These are phyloP conservation scores for Epichloe coenophiala DNA, from an alignment of 2,329 filamentous ascomycete genomes.

Conservation along the genomic window DNA sequence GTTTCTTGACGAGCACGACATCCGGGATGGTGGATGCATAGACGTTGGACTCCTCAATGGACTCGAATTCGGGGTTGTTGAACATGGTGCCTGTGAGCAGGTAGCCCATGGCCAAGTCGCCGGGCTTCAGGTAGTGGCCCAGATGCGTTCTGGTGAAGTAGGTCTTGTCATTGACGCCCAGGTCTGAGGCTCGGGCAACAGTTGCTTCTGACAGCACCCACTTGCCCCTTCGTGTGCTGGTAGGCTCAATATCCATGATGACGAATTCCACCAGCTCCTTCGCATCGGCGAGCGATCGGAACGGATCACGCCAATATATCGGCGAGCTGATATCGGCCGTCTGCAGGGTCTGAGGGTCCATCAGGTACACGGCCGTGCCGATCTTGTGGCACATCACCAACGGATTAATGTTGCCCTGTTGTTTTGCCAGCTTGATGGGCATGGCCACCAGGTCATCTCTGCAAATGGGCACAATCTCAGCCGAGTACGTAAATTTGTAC, in stretches of 20 bases:
- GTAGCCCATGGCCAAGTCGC: conserved; percentile 93
- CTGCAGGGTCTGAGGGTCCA: conserved; percentile 85
- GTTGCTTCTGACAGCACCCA: conserved; percentile 79
- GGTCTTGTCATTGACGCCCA: conserved; percentile 72
- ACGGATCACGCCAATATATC: conserved; percentile 85
- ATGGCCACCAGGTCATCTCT: conserved; percentile 95
- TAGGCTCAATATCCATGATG: conserved; percentile 82
- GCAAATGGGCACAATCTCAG: conserved; percentile 85
- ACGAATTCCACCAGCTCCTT: conserved; percentile 84
- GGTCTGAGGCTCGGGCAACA: conserved; percentile 72
- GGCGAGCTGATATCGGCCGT: conserved; percentile 71
- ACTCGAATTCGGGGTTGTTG: conserved; percentile 78
- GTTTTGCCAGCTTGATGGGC: conserved; percentile 77
- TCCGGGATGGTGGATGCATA: conserved; percentile 76
- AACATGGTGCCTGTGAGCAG: conserved; percentile 80
- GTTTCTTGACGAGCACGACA: conserved; percentile 92
- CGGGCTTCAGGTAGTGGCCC: conserved; percentile 69
- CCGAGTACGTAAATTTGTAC: conserved; percentile 89
- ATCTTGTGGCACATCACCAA: conserved; percentile 77
- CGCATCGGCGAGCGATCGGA: conserved; percentile 70
- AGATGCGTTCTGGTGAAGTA: conserved; percentile 89
- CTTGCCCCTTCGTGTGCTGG: conserved; percentile 62
- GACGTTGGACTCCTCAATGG: conserved; percentile 62
- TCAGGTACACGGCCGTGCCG: conserved; percentile 75
- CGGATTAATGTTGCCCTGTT: conserved; percentile 77